phyloP scores from a whole-genome alignment of 108 stramenopile species.

The Nitzschia sp. region DNA sequence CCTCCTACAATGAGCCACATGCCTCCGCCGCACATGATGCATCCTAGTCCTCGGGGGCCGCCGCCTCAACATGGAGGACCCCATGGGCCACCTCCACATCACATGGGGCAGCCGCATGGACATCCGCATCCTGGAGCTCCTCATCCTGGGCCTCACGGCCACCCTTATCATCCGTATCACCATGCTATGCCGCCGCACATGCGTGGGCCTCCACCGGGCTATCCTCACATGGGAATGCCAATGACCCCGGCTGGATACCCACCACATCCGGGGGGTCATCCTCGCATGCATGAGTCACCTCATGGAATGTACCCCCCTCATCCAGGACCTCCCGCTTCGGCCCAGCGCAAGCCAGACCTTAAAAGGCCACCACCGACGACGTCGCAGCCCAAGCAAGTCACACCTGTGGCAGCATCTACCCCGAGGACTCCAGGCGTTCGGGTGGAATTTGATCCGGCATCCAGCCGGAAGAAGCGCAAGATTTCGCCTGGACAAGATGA shows the following conservation, averaged over 20 bases:
- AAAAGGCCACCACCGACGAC: slow-evolving; percentile 2
- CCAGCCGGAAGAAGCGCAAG: slow-evolving; percentile 43
- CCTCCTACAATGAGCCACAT: slow-evolving; percentile 20
- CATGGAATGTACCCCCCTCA: slow-evolving; percentile 31
- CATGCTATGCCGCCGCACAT: slow-evolving; percentile 23
- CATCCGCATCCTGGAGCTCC: too few relatives aligned
- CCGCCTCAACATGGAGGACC: slow-evolving; percentile 15
- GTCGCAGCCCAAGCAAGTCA: not conserved
- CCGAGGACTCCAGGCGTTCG: slow-evolving; percentile 34
- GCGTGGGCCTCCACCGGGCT: slow-evolving; percentile 31
- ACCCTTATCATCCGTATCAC: slow-evolving; percentile 16
- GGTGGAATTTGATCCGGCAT: slow-evolving; percentile 35
- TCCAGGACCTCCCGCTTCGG: slow-evolving; percentile 19
- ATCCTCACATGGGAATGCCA: slow-evolving; percentile 48
- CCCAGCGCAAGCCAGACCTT: not conserved
- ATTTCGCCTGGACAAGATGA: slow-evolving; percentile 33
- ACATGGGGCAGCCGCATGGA: not conserved
- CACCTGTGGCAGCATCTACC: slow-evolving; percentile 5
- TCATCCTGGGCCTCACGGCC: not conserved
- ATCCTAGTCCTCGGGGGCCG: slow-evolving; percentile 27
- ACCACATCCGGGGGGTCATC: slow-evolving; percentile 7
- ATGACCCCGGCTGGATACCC: slow-evolving; percentile 35
- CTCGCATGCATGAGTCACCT: slow-evolving; percentile 7
- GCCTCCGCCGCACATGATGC: slow-evolving; percentile 38
- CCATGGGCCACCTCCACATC: not conserved